phyloP scores from a whole-genome alignment of 371 early-diverging fungal species.

The Syncephalis fuscata region DNA sequence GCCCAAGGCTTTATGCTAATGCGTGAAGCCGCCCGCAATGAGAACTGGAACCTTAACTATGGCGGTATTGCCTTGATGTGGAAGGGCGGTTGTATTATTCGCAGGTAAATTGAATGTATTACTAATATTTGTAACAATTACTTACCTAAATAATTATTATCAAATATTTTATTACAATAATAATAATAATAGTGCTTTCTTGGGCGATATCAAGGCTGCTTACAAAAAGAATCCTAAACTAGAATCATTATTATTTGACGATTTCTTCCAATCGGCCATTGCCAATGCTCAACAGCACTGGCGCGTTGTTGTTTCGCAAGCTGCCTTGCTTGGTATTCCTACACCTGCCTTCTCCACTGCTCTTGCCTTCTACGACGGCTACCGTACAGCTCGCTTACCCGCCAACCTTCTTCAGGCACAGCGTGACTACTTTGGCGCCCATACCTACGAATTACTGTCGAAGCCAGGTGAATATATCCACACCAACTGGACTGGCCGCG shows the following conservation, averaged over 20 bases:
- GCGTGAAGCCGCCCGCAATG: constrained; percentile 83
- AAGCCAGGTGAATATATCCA: constrained; percentile 68
- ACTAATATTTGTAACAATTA: background rate
- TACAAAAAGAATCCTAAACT: constrained; percentile 74
- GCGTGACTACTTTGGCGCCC: constrained; percentile 98
- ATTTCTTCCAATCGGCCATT: constrained; percentile 86
- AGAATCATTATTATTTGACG: constrained; percentile 78
- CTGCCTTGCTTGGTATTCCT: constrained; percentile 75
- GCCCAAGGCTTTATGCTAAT: constrained; percentile 99
- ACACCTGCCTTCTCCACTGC: constrained; percentile 87
- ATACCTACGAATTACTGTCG: constrained; percentile 81
- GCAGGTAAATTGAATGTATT: constrained; percentile 22
- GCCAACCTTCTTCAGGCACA: constrained; percentile 96
- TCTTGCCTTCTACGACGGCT: constrained; percentile 92
- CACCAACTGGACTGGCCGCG: constrained; percentile 94
- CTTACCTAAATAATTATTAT: constrained; percentile 1
- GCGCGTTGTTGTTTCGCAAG: constrained; percentile 78
- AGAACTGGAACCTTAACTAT: constrained; percentile 92
- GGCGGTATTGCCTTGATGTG: constrained; percentile 96
- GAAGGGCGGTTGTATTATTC: constrained; percentile 99
- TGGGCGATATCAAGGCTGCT: constrained; percentile 91
- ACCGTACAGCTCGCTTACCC: constrained; percentile 72
- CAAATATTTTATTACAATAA: constrained; percentile 14
- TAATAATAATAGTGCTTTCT: constrained; percentile 47
- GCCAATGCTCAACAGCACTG: constrained; percentile 69